Evolutionary conservation across 1,139 yeast genomes (phyloP), one percentile per base, ranked within the genome.

Genomic region (Meyerozyma smithsonii): DNA sequence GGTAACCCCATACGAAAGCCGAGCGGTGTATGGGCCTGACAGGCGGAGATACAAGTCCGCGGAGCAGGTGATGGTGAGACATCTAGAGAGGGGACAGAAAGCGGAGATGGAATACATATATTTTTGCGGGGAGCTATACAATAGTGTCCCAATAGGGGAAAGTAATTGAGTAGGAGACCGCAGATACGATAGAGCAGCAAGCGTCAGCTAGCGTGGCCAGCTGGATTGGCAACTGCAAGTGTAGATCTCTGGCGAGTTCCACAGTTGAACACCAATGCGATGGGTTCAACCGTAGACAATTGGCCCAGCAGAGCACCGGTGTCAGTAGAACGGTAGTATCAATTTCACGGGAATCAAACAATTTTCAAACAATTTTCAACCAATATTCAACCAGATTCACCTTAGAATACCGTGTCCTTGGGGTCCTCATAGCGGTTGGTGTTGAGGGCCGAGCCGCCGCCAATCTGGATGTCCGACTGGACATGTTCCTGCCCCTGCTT

Each of bases 381-480:
- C 25, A 4, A 23, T 10, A 3, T 23, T 23, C 16, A n/a, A 26
- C 15, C n/a, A 14, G 5, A 26, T 8, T 14, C 14, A 8, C 30
- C 28, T 46, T 49, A 64, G 36, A 64, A 56, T 16, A 64, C 59
- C 3, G 66, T 60, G 34, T 51, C 51, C 53, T 64, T 64, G 35
- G 69, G 67, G 20, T 65, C 70, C 34, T 60, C 61, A 23, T 45
- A 47, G 39, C 51, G 56, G 39, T 42, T 47, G n/a, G 55, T 46
- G 38, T 50, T 49, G 44, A 55, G 50, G 1, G 59, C 59, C 38
- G 56, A 55, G 18, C 55, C 58, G 10, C 41, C 45, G 28, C 53
- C 54, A 39, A 54, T 44, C 18, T 60, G 59, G 41, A 55, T 57
- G 35, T 57, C 58, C 12, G 52, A 46, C 32, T 56, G 38, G 19